Conservation (phyloP, 2,329 filamentous ascomycete genomes). For the Zymoseptoria ardabiliae region DNA sequence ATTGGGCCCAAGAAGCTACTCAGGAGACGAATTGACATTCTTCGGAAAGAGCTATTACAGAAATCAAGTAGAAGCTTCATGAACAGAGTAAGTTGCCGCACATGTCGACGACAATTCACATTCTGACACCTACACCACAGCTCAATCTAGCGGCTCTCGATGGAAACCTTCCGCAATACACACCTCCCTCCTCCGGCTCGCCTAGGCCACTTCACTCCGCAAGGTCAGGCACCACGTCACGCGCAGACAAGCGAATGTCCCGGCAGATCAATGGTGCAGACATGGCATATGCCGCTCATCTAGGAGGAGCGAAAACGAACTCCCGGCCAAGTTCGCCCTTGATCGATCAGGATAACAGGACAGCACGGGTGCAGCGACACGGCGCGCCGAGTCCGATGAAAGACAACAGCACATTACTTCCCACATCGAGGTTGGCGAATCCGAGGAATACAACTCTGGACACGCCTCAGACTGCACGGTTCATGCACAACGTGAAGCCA, state of each 20-base stretch:
- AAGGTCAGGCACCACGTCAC: conserved; percentile 39
- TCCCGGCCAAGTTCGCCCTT: conserved; percentile 68
- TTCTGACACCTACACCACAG: conserved; percentile 40
- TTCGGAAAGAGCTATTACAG: conserved; percentile 43
- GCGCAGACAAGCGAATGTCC: conserved; percentile 42
- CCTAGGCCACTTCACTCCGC: conserved; percentile 54
- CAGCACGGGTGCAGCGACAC: conserved; percentile 51
- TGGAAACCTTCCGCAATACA: conserved; percentile 45
- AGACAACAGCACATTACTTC: conserved; percentile 36
- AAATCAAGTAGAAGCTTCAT: conserved; percentile 56
- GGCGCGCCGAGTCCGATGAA: conserved; percentile 51
- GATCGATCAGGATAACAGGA: conserved; percentile 49
- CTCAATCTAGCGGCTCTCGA: conserved; percentile 80
- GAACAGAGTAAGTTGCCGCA: conserved; percentile 59
- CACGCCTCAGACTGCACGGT: conserved; percentile 51
- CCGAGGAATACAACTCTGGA: conserved; percentile 35
- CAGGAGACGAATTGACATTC: conserved; percentile 43
- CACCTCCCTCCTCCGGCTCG: conserved; percentile 57
- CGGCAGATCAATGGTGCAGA: conserved; percentile 39
- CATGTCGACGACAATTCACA: background rate
- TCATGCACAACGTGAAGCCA: conserved; percentile 65
- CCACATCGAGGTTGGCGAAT: conserved; percentile 34
- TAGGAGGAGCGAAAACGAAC: conserved; percentile 44
- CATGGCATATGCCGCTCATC: conserved; percentile 35
- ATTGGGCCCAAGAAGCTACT: conserved; percentile 92